Percentiles rank a stretch among this genome's conserved stretches.
phyloP scores from a whole-genome alignment of 495 filamentous ascomycete species.

The Filosporella fistucella region DNA sequence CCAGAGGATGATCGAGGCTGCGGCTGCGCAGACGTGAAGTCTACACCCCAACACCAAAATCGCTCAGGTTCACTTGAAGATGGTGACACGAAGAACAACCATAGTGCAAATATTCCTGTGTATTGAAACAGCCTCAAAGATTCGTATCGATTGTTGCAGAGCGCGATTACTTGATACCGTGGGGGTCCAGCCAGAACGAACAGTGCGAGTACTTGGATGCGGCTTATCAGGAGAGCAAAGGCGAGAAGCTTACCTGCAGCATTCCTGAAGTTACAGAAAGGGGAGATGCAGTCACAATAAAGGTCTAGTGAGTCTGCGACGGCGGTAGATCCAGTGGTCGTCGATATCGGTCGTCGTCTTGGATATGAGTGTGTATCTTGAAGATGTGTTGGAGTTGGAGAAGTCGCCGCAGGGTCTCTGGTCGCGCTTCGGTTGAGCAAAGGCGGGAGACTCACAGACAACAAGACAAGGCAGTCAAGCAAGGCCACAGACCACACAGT shows the following conservation, averaged over 20 bases:
- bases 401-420: too few relatives aligned
- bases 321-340: constrained; percentile 5
- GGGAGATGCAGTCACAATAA: not conserved
- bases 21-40: not conserved
- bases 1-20: constrained; percentile 7
- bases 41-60: not conserved
- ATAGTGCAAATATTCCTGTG: not conserved
- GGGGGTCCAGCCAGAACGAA: too few relatives aligned
- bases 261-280: constrained; percentile 20
- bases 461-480: not conserved
- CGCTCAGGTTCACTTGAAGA: not conserved
- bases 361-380: constrained; percentile 8
- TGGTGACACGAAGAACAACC: not conserved
- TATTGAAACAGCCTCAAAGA: not conserved
- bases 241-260: constrained; percentile 24
- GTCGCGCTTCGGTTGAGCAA: not conserved
- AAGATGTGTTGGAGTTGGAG: constrained; percentile 5
- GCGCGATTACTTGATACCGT: constrained; percentile 15
- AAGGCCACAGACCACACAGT: constrained; percentile 14
- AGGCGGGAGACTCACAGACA: too few relatives aligned
- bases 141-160: constrained; percentile 5
- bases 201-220: constrained; percentile 2
- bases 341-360: constrained; percentile 22
- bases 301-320: not conserved
- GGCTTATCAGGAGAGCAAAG: constrained; percentile 8